Evolutionary conservation across 441 rosid species (phyloP).

Genomic region (Raphanus hybrid): DNA sequence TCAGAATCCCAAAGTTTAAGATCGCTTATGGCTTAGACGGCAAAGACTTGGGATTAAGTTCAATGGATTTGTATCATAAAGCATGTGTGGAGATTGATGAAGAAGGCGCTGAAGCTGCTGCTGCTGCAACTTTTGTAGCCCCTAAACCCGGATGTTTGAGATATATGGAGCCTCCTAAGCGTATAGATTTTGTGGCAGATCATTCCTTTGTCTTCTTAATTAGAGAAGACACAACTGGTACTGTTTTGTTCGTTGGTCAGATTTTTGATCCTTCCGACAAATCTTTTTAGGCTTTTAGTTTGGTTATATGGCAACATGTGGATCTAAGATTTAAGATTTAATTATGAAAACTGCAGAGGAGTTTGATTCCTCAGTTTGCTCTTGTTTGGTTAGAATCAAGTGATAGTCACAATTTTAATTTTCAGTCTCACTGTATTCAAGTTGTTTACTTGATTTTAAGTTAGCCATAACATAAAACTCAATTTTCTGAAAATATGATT

Average conservation of each 20-base stretch:
- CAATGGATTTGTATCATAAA: no score
- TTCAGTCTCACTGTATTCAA: no score
- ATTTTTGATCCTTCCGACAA: not conserved
- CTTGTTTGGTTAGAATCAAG: no score
- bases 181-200: not conserved
- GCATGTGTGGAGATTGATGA: not conserved
- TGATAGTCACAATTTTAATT: no score
- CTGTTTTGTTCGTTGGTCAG: slow-evolving; percentile 5
- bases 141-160: not conserved
- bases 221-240: not conserved
- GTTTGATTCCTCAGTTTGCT: no score
- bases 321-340: not conserved
- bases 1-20: not conserved
- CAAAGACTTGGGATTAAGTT: no score
- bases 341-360: no score
- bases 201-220: not conserved
- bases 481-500: no score
- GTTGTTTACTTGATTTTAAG: no score
- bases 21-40: no score
- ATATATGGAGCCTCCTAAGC: not conserved
- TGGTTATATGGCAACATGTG: not conserved
- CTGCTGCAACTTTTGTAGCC: not conserved
- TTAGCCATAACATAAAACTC: no score
- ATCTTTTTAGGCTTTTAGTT: not conserved
- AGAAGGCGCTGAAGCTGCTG: not conserved